Base-by-base conservation (phyloP, 148 eudicot genomes). In the Dysphania ambrosioides region DNA sequence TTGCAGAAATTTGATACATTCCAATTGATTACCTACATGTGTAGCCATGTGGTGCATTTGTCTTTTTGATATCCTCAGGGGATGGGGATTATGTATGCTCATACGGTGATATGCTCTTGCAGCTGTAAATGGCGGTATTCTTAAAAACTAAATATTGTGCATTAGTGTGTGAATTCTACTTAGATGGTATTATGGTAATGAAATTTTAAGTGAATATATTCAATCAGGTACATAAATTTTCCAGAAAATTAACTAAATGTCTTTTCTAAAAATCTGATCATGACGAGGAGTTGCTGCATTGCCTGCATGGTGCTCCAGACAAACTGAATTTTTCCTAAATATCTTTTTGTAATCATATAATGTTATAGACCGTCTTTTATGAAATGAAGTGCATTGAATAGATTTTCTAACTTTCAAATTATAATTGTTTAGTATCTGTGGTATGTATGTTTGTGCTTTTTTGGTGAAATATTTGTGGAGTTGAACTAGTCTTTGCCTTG, bases 401-500 rank as follows among this genome's bases (percentile, higher is more conserved):
- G 12, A 38, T n/a, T 9, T 62, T 11, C 68, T 64, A 34, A 32
- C 32, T 13, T 30, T 8, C 5, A 40, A 62, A 31, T 9, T 51
- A 2, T 51, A 15, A 11, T 31, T 31, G 13, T 4, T 30, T 62
- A 30, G 66, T 13, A 11, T 62, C n/a, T 31, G 38, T 11, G 38
- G 75, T 36, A n/a, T 36, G 8, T 40, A 29, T 63, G 1, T 58
- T 23, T 65, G 58, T 26, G 15, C 31, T 12, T 66, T 63, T 38
- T 38, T 9, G 59, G 2, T 66, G 26, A 26, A 21, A 18, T 29
- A 36, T 44, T 9, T 29, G n/a, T 26, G 30, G 30, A 30, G 49
- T 41, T 41, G 68, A 21, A 66, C 53, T 16, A 59, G 34, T 44
- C 24, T 47, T 23, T 49, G 26, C 69, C 59, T 63, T 65, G 66